Percentiles rank a stretch among this genome's conserved stretches.
These are phyloP conservation scores for Aeschynomene evenia DNA, from an alignment of 306 rosid species.

Conservation along the genomic window DNA sequence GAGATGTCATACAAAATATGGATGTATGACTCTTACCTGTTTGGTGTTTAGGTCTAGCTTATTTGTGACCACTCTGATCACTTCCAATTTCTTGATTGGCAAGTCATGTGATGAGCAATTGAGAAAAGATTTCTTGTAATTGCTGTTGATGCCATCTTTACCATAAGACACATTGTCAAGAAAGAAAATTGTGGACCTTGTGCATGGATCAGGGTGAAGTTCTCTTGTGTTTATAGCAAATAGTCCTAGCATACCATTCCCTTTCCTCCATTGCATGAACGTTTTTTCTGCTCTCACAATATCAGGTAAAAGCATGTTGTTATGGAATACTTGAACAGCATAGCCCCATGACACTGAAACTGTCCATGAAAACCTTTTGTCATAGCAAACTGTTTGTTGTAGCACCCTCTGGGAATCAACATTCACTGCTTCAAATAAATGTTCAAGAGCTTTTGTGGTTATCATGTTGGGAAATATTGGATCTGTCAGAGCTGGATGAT, in stretches of 20 bases:
- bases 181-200: slow-evolving; percentile 54
- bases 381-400: slow-evolving; percentile 70
- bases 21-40: slow-evolving; percentile 54
- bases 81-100: slow-evolving; percentile 41
- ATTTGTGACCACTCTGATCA: slow-evolving; percentile 50
- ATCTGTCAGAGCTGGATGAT: slow-evolving; percentile 45
- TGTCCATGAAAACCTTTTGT: slow-evolving; percentile 65
- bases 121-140: slow-evolving; percentile 38
- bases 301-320: slow-evolving; percentile 47
- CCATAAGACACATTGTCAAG: slow-evolving; percentile 36
- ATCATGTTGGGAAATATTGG: slow-evolving; percentile 74
- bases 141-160: slow-evolving; percentile 29
- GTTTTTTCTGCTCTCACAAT: slow-evolving; percentile 45
- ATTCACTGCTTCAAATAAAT: slow-evolving; percentile 46
- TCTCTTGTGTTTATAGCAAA: slow-evolving; percentile 41
- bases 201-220: slow-evolving; percentile 51
- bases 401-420: slow-evolving; percentile 61
- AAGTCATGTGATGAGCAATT: slow-evolving; percentile 56
- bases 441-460: slow-evolving; percentile 42
- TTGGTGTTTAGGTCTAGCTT: slow-evolving; percentile 48
- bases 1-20: too few species aligned
- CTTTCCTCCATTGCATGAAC: slow-evolving; percentile 47
- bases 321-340: slow-evolving; percentile 54
- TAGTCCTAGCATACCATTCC: slow-evolving; percentile 14
- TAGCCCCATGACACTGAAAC: slow-evolving; percentile 78